Evolutionary conservation across 176 grass and related monocot species (phyloP), one percentile per base, ranked within the genome.

Genomic region (Ensete ventricosum): DNA sequence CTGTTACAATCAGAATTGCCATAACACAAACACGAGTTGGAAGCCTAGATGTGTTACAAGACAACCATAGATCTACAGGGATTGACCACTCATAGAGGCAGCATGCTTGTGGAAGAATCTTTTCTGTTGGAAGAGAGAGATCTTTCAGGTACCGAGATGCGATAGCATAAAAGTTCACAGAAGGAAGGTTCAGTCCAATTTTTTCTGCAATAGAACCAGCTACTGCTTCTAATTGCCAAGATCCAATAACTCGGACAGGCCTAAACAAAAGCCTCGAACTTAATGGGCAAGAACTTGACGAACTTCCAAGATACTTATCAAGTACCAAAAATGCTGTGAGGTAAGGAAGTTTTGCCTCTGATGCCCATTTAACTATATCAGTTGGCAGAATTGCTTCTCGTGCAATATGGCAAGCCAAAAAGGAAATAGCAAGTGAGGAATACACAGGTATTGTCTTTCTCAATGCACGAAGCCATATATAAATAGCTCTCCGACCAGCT

Each of bases 161-260:
- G 75, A 96, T 76, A 59, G 77, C 85, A 74, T 92, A 96, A 73
- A 96, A 96, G 73, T 96, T 92, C 54, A 92, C 83, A 14, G 87
- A 86, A 65, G 93, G 93, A 58, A 96, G 86, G 53, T 50, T 73
- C 55, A 96, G 68, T 22, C 83, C 87, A 81, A 92, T 75, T 72
- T 8, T 85, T 75, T 81, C 49, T 1, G 93, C 83, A 76, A 92
- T 90, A 55, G 90, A 90, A 55, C 83, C 89, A 26, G 85, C 79
- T 34, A 80, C 22, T 52, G 69, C 72, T 86, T 96, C 93, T 74
- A 96, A 74, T 62, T 96, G 89, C 89, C 89, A 96, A 64, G 82
- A 58, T 81, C 87, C 85, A 64, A 96, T 80, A 76, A 90, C 75
- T 60, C 77, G 76, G 69, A 85, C 65, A 3, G 89, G 89, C 78